Evolutionary conservation across 345 rosid species (phyloP).

Genomic region (Pelargonium nanum): DNA sequence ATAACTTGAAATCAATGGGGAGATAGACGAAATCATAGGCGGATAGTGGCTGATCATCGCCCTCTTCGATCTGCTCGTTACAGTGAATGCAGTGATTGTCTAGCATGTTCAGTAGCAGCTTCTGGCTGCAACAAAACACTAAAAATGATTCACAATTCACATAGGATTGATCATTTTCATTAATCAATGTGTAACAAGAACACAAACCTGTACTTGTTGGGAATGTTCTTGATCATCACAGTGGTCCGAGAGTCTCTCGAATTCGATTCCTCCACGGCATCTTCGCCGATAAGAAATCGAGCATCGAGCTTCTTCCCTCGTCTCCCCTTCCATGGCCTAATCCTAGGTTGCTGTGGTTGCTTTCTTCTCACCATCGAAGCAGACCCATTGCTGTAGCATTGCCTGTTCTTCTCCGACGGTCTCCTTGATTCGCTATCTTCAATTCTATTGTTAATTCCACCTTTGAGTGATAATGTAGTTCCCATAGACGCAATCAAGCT

Average conservation of each 20-base stretch:
- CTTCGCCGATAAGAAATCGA: conserved; percentile 52
- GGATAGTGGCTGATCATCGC: conserved; percentile 48
- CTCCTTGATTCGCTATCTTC: conserved; percentile 17
- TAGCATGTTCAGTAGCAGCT: conserved; percentile 62
- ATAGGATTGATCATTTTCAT: conserved; percentile 6
- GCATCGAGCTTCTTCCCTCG: conserved; percentile 33
- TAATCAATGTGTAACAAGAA: no score
- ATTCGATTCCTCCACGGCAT: conserved; percentile 36
- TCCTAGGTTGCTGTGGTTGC: conserved; percentile 21
- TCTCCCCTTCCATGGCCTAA: conserved; percentile 39
- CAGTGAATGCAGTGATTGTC: conserved; percentile 86
- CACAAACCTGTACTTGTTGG: conserved; percentile 97
- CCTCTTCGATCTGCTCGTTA: conserved; percentile 55
- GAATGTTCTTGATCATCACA: conserved; percentile 96
- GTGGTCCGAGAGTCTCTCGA: conserved; percentile 66
- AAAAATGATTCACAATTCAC: no score
- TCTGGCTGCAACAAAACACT: conserved; percentile 46
- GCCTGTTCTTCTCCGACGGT: conserved; percentile 16
- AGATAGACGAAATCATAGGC: conserved; percentile 89
- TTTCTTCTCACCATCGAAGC: conserved; percentile 1
- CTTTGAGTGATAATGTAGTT: no score
- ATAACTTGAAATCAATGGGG: conserved; percentile 87
- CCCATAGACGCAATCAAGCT: no score
- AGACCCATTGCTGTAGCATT: conserved; percentile 3
- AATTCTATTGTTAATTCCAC: background rate